Conservation (phyloP, 768 basidiomycete genomes). For the Panaeolus cyanescens region DNA sequence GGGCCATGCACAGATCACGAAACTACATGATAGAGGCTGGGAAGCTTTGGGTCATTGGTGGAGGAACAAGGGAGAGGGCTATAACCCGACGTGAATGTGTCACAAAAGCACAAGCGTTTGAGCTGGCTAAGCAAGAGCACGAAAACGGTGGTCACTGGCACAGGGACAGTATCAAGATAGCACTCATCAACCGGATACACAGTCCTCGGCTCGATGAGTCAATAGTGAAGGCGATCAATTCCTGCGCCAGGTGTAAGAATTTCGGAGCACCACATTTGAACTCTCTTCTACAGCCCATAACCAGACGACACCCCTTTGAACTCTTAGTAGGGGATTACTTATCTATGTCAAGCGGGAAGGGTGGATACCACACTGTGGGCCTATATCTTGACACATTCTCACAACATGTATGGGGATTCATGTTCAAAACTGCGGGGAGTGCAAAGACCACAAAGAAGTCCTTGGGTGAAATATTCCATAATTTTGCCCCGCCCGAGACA, state of each 20-base stretch:
- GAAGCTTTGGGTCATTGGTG: slow-evolving; percentile 23
- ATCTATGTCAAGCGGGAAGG: slow-evolving; percentile 28
- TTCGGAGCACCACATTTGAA: slow-evolving; percentile 29
- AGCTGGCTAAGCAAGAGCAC: slow-evolving; percentile 17
- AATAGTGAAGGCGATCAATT: slow-evolving; percentile 19
- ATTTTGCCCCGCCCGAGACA: slow-evolving; percentile 22
- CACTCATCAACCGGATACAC: slow-evolving; percentile 14
- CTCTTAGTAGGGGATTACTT: slow-evolving; percentile 34
- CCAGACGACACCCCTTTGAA: slow-evolving; percentile 33
- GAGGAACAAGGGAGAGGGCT: slow-evolving; percentile 8
- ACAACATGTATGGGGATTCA: slow-evolving; percentile 30
- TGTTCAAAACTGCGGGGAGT: slow-evolving; percentile 24
- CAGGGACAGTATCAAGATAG: slow-evolving; percentile 30
- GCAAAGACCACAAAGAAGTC: slow-evolving; percentile 22
- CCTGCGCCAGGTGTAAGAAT: slow-evolving; percentile 24
- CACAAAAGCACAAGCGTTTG: slow-evolving; percentile 21
- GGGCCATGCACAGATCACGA: slow-evolving; percentile 20
- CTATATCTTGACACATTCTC: slow-evolving; percentile 31
- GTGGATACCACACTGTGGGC: slow-evolving; percentile 24
- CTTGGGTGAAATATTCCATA: slow-evolving; percentile 18
- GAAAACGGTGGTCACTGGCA: slow-evolving; percentile 29
- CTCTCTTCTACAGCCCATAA: slow-evolving; percentile 35
- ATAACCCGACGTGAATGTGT: slow-evolving; percentile 23
- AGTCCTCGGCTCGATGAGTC: slow-evolving; percentile 27
- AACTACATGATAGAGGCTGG: slow-evolving; percentile 23